Evolutionary conservation across 2,329 filamentous ascomycete species (phyloP).

Genomic region (Aspergillus pseudoterreus): DNA sequence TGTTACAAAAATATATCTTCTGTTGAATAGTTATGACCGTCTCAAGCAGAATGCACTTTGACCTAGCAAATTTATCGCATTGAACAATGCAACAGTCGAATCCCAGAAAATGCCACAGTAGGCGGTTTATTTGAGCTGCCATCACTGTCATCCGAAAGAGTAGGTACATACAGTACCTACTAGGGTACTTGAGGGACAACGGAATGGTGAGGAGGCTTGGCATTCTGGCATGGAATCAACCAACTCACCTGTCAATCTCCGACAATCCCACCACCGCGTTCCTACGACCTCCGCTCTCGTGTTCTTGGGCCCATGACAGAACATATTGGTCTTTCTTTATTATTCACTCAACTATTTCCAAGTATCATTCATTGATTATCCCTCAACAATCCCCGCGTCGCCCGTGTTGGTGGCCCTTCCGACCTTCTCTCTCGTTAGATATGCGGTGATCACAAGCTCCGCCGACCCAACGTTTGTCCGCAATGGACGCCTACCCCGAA

Average conservation of each 20-base stretch:
- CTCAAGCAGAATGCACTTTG: too few relatives aligned
- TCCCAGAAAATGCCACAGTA: too few relatives aligned
- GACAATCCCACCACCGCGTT: background rate
- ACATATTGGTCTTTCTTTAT: too few relatives aligned
- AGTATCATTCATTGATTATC: background rate
- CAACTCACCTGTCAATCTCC: background rate
- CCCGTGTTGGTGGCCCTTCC: background rate
- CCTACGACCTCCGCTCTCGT: background rate
- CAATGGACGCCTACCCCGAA: constrained; percentile 46
- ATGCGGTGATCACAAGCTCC: constrained; percentile 31
- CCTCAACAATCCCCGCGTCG: background rate
- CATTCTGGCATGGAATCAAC: background rate
- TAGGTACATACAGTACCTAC: too few relatives aligned
- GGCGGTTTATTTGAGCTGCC: too few relatives aligned
- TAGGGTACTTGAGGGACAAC: too few relatives aligned
- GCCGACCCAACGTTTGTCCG: constrained; percentile 25
- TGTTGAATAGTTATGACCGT: too few relatives aligned
- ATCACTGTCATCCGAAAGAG: too few relatives aligned
- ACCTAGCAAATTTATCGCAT: too few relatives aligned
- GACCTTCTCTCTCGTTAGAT: constrained; percentile 12
- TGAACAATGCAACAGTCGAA: too few relatives aligned
- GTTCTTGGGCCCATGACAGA: background rate
- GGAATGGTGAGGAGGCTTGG: background rate
- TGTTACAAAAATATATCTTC: too few relatives aligned
- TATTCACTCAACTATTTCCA: too few relatives aligned